Evolutionary conservation across 106 monocot genomes (phyloP).

Genomic region (Phalaenopsis aphrodite): DNA sequence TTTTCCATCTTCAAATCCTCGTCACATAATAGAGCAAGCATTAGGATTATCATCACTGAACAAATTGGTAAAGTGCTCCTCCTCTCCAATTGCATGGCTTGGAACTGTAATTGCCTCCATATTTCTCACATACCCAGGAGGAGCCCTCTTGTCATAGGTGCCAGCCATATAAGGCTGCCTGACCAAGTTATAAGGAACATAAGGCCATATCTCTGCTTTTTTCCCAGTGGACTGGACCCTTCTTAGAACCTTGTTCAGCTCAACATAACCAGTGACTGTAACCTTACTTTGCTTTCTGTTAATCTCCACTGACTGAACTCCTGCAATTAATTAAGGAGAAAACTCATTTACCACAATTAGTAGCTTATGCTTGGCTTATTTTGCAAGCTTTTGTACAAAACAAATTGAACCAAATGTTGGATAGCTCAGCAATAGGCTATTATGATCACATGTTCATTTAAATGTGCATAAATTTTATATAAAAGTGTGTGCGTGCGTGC

Average conservation of each 20-base stretch:
- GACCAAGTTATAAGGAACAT: conserved; percentile 45
- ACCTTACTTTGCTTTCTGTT: conserved; percentile 47
- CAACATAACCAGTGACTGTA: conserved; percentile 42
- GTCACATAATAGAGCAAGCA: conserved; percentile 61
- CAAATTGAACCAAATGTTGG: no score
- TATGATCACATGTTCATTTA: no score
- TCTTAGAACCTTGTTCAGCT: conserved; percentile 39
- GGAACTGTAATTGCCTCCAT: conserved; percentile 20
- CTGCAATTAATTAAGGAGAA: background rate
- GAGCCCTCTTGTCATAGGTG: conserved; percentile 57
- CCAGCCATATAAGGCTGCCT: conserved; percentile 32
- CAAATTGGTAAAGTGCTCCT: conserved; percentile 34
- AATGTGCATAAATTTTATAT: no score
- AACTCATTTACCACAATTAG: no score
- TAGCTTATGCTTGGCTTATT: no score
- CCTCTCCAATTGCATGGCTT: conserved; percentile 17
- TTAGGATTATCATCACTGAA: conserved; percentile 68
- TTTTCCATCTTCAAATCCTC: no score
- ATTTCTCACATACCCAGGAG: conserved; percentile 47
- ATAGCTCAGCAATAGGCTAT: no score
- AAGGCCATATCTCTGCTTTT: conserved; percentile 59
- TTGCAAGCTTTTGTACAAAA: no score
- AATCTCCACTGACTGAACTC: conserved; percentile 38
- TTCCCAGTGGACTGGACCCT: conserved; percentile 43
- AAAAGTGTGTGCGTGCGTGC: no score